Conservation (phyloP, 352 stramenopile genomes). For the Phytophthora syringae region DNA sequence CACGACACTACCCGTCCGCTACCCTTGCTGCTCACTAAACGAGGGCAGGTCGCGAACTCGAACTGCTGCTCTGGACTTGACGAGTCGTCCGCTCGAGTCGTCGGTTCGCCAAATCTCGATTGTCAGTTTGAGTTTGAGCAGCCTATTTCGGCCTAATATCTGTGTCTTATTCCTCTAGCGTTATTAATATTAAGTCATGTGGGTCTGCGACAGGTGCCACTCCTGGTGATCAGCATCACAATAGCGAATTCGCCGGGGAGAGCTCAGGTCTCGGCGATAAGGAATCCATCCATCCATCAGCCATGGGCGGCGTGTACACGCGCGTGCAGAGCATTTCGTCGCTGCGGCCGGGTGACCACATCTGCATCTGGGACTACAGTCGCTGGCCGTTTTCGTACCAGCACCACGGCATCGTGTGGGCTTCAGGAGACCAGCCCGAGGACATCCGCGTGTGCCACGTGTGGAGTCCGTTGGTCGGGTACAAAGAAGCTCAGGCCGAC, state of each 20-base stretch:
- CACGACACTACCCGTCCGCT: too few species aligned
- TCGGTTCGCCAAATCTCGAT: background rate
- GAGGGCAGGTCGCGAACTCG: too few species aligned
- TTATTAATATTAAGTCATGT: too few species aligned
- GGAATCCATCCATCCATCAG: too few species aligned
- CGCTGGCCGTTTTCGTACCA: slow-evolving; percentile 81
- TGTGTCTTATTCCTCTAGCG: too few species aligned
- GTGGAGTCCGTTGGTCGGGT: slow-evolving; percentile 67
- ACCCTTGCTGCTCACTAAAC: too few species aligned
- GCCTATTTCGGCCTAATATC: slow-evolving; percentile 27
- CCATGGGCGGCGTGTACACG: slow-evolving; percentile 79
- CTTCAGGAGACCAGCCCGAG: slow-evolving; percentile 45
- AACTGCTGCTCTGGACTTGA: too few species aligned
- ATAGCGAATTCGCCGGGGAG: too few species aligned
- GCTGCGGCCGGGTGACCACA: slow-evolving; percentile 74
- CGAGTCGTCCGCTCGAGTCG: background rate
- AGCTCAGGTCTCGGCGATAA: too few species aligned
- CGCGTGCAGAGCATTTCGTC: slow-evolving; percentile 57
- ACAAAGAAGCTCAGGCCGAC: slow-evolving; percentile 65
- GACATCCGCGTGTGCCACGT: slow-evolving; percentile 77
- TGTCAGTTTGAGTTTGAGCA: slow-evolving; percentile 17
- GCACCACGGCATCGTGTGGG: slow-evolving; percentile 80
- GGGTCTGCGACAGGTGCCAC: slow-evolving; percentile 30
- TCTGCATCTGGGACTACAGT: slow-evolving; percentile 79
- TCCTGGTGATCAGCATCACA: too few species aligned